These are phyloP conservation scores for Cudoniella acicularis DNA, from an alignment of 495 filamentous ascomycete species.

Conservation along the genomic window DNA sequence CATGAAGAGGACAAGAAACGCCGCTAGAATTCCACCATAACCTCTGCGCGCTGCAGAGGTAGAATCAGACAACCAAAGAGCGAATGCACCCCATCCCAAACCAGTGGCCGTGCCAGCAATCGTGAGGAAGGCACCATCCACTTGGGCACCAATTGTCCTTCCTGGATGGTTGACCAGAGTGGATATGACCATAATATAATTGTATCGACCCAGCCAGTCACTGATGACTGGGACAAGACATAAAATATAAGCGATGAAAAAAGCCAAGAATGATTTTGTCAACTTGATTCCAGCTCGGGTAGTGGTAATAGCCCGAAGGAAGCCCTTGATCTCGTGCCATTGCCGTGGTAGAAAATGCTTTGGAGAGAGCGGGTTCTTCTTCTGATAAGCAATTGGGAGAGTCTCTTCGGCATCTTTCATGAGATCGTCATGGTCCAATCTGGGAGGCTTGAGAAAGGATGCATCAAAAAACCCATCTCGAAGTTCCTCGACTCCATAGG, in stretches of 20 bases:
- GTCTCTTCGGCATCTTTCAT: conserved; percentile 34
- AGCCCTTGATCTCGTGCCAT: conserved; percentile 33
- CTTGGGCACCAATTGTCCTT: conserved; percentile 49
- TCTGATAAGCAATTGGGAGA: conserved; percentile 34
- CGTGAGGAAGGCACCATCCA: conserved; percentile 51
- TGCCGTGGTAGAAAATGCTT: conserved; percentile 43
- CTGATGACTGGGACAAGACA: conserved; percentile 45
- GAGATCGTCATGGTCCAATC: conserved; percentile 32
- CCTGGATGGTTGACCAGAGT: conserved; percentile 52
- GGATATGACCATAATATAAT: conserved; percentile 50
- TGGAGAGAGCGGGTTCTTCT: conserved; percentile 39
- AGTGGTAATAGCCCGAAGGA: conserved; percentile 33
- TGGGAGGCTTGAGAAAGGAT: conserved; percentile 44
- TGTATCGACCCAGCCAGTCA: conserved; percentile 45
- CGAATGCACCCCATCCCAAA: conserved; percentile 51
- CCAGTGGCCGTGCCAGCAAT: conserved; percentile 50
- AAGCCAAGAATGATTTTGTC: conserved; percentile 48
- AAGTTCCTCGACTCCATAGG: conserved; percentile 50
- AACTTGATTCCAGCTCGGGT: conserved; percentile 47
- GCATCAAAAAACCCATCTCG: conserved; percentile 60
- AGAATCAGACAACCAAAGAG: conserved; percentile 47
- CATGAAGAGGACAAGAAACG: conserved; percentile 50
- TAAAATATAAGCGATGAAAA: conserved; percentile 49
- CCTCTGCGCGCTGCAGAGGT: conserved; percentile 38
- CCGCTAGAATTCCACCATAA: conserved; percentile 49